These are phyloP conservation scores for Linnemannia zychae DNA, from an alignment of 192 early-diverging fungal genomes.

Conservation along the genomic window DNA sequence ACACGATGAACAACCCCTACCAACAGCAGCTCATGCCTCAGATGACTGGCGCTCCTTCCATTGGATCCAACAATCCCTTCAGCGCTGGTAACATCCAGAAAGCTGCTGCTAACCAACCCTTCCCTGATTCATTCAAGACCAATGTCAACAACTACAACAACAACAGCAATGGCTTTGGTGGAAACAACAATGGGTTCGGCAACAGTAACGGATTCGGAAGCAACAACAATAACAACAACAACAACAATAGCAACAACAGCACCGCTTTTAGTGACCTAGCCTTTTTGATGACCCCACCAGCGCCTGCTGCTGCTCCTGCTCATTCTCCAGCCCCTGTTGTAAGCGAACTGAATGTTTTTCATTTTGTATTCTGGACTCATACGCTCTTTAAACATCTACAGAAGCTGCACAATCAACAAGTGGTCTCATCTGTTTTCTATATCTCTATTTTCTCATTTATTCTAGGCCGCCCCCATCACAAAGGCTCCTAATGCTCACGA, in stretches of 20 bases:
- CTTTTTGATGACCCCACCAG: conserved; percentile 21
- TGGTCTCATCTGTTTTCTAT: neutral
- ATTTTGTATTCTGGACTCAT: neutral
- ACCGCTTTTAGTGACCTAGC: conserved; percentile 40
- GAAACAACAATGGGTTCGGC: conserved; percentile 8
- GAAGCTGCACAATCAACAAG: neutral
- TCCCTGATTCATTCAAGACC: conserved; percentile 24
- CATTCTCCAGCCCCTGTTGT: neutral
- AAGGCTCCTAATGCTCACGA: conserved; percentile 31
- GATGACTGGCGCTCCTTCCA: conserved; percentile 40
- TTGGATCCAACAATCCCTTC: conserved; percentile 64
- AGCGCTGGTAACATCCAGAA: conserved; percentile 46
- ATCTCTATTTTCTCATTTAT: neutral
- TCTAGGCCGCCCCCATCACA: neutral
- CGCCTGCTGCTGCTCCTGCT: neutral
- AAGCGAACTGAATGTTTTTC: neutral
- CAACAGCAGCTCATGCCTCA: conserved; percentile 45
- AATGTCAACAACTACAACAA: neutral
- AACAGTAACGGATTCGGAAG: conserved; percentile 15
- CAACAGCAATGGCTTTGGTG: conserved; percentile 10
- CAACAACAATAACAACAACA: conserved; percentile 29
- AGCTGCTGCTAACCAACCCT: conserved; percentile 35
- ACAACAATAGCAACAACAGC: conserved; percentile 32
- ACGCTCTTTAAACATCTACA: neutral
- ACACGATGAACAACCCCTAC: conserved; percentile 54